A percentile compares a stretch with the other conserved stretches of the same genome.
phyloP scores from a whole-genome alignment of 768 basidiomycete species.

The Krasilnikovozyma curviuscula region DNA sequence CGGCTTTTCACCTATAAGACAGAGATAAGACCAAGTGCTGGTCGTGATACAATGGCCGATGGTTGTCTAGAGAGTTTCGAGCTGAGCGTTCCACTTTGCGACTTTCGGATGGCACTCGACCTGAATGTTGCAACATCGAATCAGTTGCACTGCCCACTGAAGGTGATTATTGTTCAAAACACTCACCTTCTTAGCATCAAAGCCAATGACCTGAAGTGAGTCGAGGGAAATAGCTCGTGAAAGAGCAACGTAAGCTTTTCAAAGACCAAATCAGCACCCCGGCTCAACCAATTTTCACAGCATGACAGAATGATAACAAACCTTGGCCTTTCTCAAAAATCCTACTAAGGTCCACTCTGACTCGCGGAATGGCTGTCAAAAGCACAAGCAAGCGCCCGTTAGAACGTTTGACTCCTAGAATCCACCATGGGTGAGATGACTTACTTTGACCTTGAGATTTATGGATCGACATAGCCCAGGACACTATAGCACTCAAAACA shows the following conservation, averaged over 20 bases:
- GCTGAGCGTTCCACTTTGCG: too few relatives aligned
- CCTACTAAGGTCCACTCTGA: slow-evolving; percentile 78
- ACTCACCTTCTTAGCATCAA: slow-evolving; percentile 6
- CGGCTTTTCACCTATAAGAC: too few relatives aligned
- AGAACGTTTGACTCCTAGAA: too few relatives aligned
- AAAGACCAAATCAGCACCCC: not conserved
- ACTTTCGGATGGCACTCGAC: too few relatives aligned
- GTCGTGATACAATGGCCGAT: too few relatives aligned
- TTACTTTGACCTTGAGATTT: slow-evolving; percentile 83
- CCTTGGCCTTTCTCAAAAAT: slow-evolving; percentile 47
- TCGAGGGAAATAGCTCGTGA: slow-evolving; percentile 9
- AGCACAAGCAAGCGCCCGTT: too few relatives aligned
- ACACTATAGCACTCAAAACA: slow-evolving; percentile 30
- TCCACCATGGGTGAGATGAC: not conserved
- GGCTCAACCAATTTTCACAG: too few relatives aligned
- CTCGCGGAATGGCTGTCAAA: slow-evolving; percentile 60
- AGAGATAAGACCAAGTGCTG: too few relatives aligned
- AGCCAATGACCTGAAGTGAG: slow-evolving; percentile 9
- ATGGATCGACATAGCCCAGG: slow-evolving; percentile 93
- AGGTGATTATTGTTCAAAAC: too few relatives aligned
- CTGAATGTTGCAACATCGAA: too few relatives aligned
- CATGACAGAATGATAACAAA: not conserved
- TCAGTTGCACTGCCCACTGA: too few relatives aligned
- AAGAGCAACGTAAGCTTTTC: slow-evolving; percentile 10
- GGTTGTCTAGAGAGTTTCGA: too few relatives aligned